Percentiles rank a stretch among this genome's conserved stretches.
These are phyloP conservation scores for Actinomortierella ambigua DNA, from an alignment of 371 early-diverging fungal species.

Conservation along the genomic window DNA sequence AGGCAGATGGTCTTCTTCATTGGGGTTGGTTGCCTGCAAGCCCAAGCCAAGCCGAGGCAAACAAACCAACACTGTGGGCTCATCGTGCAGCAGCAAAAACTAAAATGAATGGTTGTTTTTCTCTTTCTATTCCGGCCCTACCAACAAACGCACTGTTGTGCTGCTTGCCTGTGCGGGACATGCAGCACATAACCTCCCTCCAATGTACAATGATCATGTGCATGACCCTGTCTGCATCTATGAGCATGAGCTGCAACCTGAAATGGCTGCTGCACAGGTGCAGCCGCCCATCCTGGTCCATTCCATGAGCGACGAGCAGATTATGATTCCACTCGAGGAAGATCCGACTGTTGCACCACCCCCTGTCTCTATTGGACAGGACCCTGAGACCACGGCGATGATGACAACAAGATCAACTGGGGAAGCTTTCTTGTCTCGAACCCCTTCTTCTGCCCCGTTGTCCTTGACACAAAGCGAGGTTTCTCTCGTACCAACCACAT, in stretches of 20 bases:
- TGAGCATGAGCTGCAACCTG: constrained; percentile 36
- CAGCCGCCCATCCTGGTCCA: constrained; percentile 45
- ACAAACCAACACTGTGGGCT: neutral
- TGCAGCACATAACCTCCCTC: constrained; percentile 24
- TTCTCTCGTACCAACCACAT: neutral
- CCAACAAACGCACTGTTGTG: neutral
- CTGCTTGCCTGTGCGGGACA: neutral
- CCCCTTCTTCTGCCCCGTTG: neutral
- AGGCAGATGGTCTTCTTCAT: no score
- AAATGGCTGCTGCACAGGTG: constrained; percentile 9
- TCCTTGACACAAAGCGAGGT: neutral
- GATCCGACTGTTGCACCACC: constrained; percentile 10
- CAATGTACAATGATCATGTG: constrained; percentile 27
- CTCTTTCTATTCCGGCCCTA: neutral
- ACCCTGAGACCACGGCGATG: neutral
- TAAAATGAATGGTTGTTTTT: neutral
- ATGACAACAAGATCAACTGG: neutral
- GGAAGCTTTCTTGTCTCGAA: neutral
- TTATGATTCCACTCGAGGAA: constrained; percentile 15
- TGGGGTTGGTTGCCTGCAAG: neutral
- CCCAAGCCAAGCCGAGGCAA: neutral
- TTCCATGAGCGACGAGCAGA: constrained; percentile 10
- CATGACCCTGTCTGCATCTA: constrained; percentile 41
- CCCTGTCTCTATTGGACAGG: neutral
- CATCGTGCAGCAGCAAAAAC: neutral